Evolutionary conservation across 2,329 filamentous ascomycete genomes (phyloP).

Genomic region (Monilinia fructicola): DNA sequence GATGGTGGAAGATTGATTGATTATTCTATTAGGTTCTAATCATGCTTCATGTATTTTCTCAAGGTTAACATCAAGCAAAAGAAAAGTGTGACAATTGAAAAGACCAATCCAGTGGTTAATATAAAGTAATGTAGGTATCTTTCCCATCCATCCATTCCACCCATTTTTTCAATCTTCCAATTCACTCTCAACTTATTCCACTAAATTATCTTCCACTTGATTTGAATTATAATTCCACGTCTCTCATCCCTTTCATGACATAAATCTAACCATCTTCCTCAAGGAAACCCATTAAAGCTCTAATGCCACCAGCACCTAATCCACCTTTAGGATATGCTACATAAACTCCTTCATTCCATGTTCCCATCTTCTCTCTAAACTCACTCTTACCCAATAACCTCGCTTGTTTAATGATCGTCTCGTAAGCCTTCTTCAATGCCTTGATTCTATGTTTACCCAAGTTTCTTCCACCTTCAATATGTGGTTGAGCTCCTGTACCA

Average conservation of each 20-base stretch:
- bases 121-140: slow-evolving; percentile 15
- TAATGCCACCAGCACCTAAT: slow-evolving; percentile 75
- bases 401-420: slow-evolving; percentile 76
- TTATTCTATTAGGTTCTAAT: no score
- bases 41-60: no score
- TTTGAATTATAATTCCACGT: neutral
- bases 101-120: no score
- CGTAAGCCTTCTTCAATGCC: slow-evolving; percentile 80
- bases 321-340: slow-evolving; percentile 88
- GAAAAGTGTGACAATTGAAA: no score
- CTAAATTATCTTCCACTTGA: neutral
- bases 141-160: slow-evolving; percentile 7
- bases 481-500: slow-evolving; percentile 74
- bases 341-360: slow-evolving; percentile 78
- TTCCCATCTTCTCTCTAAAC: slow-evolving; percentile 89
- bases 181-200: neutral
- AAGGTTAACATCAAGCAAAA: no score
- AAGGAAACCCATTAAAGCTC: slow-evolving; percentile 88
- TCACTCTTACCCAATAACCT: slow-evolving; percentile 81
- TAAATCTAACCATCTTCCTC: slow-evolving; percentile 56
- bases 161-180: neutral
- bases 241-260: neutral
- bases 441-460: slow-evolving; percentile 77
- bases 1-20: no score
- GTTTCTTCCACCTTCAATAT: slow-evolving; percentile 77